Evolutionary conservation across 192 early-diverging fungal species (phyloP), one percentile per base, ranked within the genome.

Genomic region (Coemansia sp.): DNA sequence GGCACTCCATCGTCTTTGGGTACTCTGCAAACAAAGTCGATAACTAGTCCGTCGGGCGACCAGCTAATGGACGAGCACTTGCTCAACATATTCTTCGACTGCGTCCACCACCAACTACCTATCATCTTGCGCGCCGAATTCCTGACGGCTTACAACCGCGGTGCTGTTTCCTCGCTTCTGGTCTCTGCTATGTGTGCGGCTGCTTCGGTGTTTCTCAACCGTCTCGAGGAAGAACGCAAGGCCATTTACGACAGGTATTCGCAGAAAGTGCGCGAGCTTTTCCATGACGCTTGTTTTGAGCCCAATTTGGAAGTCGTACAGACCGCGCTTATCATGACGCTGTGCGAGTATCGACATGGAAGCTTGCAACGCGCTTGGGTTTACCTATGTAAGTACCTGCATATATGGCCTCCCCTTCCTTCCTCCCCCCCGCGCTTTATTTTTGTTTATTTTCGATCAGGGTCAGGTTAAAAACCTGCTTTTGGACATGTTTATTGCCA

Each of bases 241-340:
- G 62, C 72, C 13, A 67, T 85, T 24, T 85, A 78, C 65, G 74
- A 78, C 5, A 59, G 65, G 54, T 85, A 78, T 65, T 74, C 83
- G 70, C 75, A 65, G 38, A 80, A 80, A 52, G 83, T 85, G 72
- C 78, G 79, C 36, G 83, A 80, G 70, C 68, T 67, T 44, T 85
- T 80, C 65, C 83, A 85, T 54, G 83, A 85, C 65, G 78, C 83
- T 16, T 80, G 78, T 66, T 85, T 85, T 62, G 73, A 77, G 67
- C 83, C 83, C 24, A 80, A 66, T 33, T 70, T 85, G 18, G 83
- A 85, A 63, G 78, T 85, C 31, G 83, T 85, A 47, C 83, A 85
- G 70, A 80, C 83, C 3, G 72, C 83, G 52, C 79, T 85, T 6
- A 80, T 85, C 49, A 85, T 85, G 83, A 80, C 79, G n/a, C 73